phyloP scores from a whole-genome alignment of 306 rosid species.

The Mucuna pruriens region DNA sequence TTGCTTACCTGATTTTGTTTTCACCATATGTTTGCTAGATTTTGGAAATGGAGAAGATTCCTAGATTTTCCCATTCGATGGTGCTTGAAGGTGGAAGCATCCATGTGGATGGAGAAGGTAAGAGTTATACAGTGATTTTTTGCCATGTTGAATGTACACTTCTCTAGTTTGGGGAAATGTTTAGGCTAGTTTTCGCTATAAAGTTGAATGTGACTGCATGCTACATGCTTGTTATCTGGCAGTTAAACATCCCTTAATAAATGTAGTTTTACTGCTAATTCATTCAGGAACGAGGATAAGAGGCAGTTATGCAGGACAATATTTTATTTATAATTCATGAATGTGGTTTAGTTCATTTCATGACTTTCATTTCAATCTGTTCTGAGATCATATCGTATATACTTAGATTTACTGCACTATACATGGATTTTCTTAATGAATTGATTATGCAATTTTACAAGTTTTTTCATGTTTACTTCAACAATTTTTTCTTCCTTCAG shows the following conservation, averaged over 20 bases:
- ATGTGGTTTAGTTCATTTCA: neutral
- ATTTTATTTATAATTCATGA: constrained; percentile 24
- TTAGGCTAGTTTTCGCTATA: neutral
- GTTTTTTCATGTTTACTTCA: constrained; percentile 19
- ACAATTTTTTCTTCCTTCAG: constrained; percentile 49
- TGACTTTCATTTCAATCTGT: constrained; percentile 1
- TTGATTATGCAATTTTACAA: constrained; percentile 2
- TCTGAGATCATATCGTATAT: constrained; percentile 3
- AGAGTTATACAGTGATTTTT: constrained; percentile 21
- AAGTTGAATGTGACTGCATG: constrained; percentile 7
- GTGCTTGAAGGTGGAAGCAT: constrained; percentile 98
- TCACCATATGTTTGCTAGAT: constrained; percentile 56
- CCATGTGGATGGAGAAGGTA: constrained; percentile 99
- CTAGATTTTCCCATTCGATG: constrained; percentile 67
- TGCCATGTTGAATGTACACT: neutral
- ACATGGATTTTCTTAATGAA: neutral
- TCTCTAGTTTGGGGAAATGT: neutral
- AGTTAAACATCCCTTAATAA: neutral
- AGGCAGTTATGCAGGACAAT: neutral
- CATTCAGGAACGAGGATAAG: constrained; percentile 3
- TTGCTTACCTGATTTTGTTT: constrained; percentile 27
- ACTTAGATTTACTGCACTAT: neutral
- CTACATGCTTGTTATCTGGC: neutral
- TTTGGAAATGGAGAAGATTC: constrained; percentile 72
- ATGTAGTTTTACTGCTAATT: constrained; percentile 18